A percentile compares a stretch with the other conserved stretches of the same genome.
Evolutionary conservation across 1,139 yeast genomes (phyloP).

Genomic region (Geotrichum restrictum): DNA sequence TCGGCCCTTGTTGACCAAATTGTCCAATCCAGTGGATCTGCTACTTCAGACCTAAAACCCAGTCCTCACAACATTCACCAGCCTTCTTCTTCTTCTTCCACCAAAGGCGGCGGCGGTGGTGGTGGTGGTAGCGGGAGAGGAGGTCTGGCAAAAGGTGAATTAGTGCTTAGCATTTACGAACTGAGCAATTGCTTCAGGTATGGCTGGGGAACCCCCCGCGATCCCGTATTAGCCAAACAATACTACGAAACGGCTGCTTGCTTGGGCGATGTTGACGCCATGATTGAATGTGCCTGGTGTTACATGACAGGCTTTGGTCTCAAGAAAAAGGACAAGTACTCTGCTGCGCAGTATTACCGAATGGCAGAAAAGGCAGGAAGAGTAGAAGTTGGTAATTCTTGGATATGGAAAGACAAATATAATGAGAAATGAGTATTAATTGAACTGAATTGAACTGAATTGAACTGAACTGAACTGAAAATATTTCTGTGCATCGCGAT

Average conservation of each 20-base stretch:
- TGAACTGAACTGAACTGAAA: too few relatives aligned
- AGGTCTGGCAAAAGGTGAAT: constrained; percentile 32
- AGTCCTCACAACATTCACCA: constrained; percentile 6
- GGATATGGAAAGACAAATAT: constrained; percentile 38
- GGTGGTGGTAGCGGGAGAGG: not conserved
- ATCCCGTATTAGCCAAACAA: constrained; percentile 32
- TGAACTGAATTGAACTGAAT: too few relatives aligned
- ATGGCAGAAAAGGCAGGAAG: constrained; percentile 35
- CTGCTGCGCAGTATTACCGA: constrained; percentile 35
- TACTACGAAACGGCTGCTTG: constrained; percentile 38
- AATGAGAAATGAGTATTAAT: constrained; percentile 10
- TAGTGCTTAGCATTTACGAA: constrained; percentile 36
- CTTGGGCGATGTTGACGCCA: constrained; percentile 38
- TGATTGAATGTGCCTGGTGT: constrained; percentile 35
- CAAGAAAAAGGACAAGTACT: constrained; percentile 33
- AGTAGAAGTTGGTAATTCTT: constrained; percentile 37
- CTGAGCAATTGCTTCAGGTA: constrained; percentile 37
- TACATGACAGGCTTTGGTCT: constrained; percentile 35
- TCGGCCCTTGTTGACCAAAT: constrained; percentile 29
- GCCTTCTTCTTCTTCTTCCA: not conserved
- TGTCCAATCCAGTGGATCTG: constrained; percentile 7
- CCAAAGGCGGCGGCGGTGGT: not conserved
- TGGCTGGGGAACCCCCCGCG: constrained; percentile 39
- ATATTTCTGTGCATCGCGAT: too few relatives aligned
- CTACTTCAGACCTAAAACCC: constrained; percentile 8